Percentiles rank a stretch among this genome's conserved stretches.
These are phyloP conservation scores for Ophiorrhiza pumila DNA, from an alignment of 257 asterid genomes.

Conservation along the genomic window DNA sequence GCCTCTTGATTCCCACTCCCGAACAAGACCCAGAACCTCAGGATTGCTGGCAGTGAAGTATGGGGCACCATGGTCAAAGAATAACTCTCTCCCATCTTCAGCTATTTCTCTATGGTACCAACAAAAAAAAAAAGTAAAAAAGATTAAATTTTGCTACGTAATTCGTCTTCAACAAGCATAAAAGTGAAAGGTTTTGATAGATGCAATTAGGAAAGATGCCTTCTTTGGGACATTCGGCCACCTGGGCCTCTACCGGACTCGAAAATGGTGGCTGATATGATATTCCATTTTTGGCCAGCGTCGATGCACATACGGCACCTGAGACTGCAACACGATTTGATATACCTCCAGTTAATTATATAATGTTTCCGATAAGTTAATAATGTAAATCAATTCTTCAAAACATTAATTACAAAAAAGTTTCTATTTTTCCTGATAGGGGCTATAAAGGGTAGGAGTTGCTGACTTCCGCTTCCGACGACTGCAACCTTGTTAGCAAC, in stretches of 20 bases:
- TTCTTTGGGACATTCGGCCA: slow-evolving; percentile 94
- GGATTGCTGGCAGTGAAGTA: slow-evolving; percentile 54
- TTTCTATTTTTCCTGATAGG: neutral
- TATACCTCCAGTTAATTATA: too few species aligned
- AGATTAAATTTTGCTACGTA: neutral
- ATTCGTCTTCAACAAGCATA: neutral
- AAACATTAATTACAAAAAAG: neutral
- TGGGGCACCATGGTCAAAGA: slow-evolving; percentile 86
- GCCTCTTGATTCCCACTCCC: slow-evolving; percentile 79
- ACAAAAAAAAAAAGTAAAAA: neutral
- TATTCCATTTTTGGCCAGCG: slow-evolving; percentile 69
- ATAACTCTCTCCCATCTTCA: slow-evolving; percentile 79
- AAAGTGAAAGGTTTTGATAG: neutral
- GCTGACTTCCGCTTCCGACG: slow-evolving; percentile 86
- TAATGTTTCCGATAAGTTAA: too few species aligned
- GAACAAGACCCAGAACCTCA: slow-evolving; percentile 60
- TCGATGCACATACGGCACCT: slow-evolving; percentile 88
- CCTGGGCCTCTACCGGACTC: slow-evolving; percentile 94
- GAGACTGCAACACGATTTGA: slow-evolving; percentile 49
- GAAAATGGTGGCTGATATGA: slow-evolving; percentile 71
- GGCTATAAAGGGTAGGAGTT: slow-evolving; percentile 2
- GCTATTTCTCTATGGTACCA: slow-evolving; percentile 44
- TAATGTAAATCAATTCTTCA: neutral
- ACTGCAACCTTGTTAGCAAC: slow-evolving; percentile 73
- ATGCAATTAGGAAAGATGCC: slow-evolving; percentile 25